These are phyloP conservation scores for Dictyostelium firmibasis DNA, from an alignment of 78 protist genomes.

Conservation along the genomic window DNA sequence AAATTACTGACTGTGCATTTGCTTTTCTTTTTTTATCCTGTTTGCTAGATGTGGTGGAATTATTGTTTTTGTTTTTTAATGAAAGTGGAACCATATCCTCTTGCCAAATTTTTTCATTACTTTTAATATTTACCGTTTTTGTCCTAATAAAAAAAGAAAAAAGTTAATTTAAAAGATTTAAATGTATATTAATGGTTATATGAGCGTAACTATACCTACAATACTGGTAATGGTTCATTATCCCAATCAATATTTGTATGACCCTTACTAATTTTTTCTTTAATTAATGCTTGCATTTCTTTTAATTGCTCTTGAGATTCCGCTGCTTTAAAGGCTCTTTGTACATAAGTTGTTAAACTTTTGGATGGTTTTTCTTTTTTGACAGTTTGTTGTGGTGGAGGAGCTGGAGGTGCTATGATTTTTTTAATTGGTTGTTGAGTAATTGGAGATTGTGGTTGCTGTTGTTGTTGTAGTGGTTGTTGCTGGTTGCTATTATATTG, in stretches of 20 bases:
- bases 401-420: neutral
- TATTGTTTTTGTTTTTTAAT: constrained; percentile 3
- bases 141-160: neutral
- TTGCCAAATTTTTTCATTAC: neutral
- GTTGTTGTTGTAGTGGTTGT: neutral
- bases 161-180: neutral
- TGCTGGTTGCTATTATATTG: neutral
- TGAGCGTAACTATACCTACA: neutral
- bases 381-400: neutral
- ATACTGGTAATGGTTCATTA: constrained; percentile 19
- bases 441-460: neutral
- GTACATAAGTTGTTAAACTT: constrained; percentile 21
- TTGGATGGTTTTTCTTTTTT: neutral
- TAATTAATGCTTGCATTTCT: constrained; percentile 33
- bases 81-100: constrained; percentile 36
- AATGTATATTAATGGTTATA: neutral
- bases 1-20: neutral
- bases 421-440: constrained; percentile 6
- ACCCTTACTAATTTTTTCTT: constrained; percentile 4
- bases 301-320: constrained; percentile 16
- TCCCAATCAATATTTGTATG: constrained; percentile 48
- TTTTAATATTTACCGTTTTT: neutral
- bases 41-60: neutral
- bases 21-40: constrained; percentile 35
- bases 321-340: constrained; percentile 20